Evolutionary conservation across 768 basidiomycete species (phyloP).

Genomic region (Mycena latifolia): DNA sequence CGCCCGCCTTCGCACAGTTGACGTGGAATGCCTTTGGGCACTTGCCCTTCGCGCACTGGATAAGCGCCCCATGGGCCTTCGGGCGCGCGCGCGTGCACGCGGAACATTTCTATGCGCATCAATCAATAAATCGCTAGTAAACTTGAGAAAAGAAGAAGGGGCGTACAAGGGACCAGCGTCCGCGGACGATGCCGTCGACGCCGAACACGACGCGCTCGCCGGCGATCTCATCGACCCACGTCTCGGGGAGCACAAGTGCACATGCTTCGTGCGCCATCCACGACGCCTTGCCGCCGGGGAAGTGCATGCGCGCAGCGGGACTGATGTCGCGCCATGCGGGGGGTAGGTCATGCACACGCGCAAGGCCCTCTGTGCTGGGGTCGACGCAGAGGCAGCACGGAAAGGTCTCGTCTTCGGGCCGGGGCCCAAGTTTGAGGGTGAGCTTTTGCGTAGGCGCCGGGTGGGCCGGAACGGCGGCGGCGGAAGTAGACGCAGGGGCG

Average conservation of each 20-base stretch:
- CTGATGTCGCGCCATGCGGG: slow-evolving; percentile 63
- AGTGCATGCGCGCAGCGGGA: slow-evolving; percentile 47
- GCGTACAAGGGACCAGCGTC: slow-evolving; percentile 91
- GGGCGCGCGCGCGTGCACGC: slow-evolving; percentile 78
- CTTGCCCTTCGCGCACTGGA: slow-evolving; percentile 96
- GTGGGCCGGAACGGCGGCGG: neutral
- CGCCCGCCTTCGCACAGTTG: slow-evolving; percentile 81
- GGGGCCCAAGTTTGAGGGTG: slow-evolving; percentile 77
- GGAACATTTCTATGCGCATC: slow-evolving; percentile 82
- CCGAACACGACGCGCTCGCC: slow-evolving; percentile 73
- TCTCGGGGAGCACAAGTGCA: slow-evolving; percentile 88
- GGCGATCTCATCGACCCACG: slow-evolving; percentile 86
- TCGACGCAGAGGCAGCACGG: slow-evolving; percentile 82
- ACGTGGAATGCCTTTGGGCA: slow-evolving; percentile 96
- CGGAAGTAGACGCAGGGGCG: slow-evolving; percentile 7
- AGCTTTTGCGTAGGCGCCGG: slow-evolving; percentile 51
- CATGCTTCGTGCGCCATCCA: slow-evolving; percentile 89
- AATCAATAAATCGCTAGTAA: slow-evolving; percentile 11
- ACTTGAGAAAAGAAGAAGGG: neutral
- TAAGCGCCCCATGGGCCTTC: slow-evolving; percentile 82
- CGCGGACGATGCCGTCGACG: slow-evolving; percentile 89
- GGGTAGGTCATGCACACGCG: slow-evolving; percentile 79
- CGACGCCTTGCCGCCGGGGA: slow-evolving; percentile 50
- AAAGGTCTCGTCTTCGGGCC: slow-evolving; percentile 57
- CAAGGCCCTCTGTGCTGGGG: slow-evolving; percentile 62